Evolutionary conservation across 2,329 filamentous ascomycete genomes (phyloP).

Genomic region (Acrodontium crateriforme): DNA sequence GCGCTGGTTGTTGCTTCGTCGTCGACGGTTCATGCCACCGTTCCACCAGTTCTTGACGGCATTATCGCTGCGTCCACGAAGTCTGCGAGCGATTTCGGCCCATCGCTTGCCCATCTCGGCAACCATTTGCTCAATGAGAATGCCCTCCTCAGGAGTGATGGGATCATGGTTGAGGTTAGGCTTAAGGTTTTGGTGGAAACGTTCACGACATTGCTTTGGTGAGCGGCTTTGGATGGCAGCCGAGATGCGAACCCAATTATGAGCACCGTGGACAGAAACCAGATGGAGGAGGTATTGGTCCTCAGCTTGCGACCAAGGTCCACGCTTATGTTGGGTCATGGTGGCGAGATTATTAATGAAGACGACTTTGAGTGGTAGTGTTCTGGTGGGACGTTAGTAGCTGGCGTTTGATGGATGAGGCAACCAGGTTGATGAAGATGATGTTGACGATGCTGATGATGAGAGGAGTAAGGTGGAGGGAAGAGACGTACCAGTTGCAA

Average conservation of each 20-base stretch:
- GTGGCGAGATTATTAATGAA: too few relatives aligned
- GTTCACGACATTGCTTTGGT: slow-evolving; percentile 88
- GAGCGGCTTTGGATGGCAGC: slow-evolving; percentile 61
- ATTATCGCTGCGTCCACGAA: slow-evolving; percentile 82
- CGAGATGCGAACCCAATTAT: slow-evolving; percentile 86
- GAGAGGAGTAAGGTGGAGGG: too few relatives aligned
- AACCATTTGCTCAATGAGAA: slow-evolving; percentile 65
- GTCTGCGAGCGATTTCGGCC: slow-evolving; percentile 77
- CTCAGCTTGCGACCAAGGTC: slow-evolving; percentile 71
- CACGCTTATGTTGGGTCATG: slow-evolving; percentile 50
- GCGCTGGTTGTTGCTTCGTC: slow-evolving; percentile 27
- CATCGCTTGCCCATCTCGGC: slow-evolving; percentile 69
- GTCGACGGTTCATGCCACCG: slow-evolving; percentile 71
- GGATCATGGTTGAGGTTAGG: slow-evolving; percentile 68
- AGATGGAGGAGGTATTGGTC: slow-evolving; percentile 57
- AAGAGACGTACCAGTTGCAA: too few relatives aligned
- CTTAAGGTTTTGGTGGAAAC: slow-evolving; percentile 86
- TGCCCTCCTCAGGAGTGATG: slow-evolving; percentile 62
- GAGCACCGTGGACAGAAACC: slow-evolving; percentile 56
- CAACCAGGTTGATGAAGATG: too few relatives aligned
- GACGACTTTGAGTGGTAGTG: too few relatives aligned
- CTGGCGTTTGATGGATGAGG: too few relatives aligned
- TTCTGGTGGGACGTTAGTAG: too few relatives aligned
- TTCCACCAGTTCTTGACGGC: slow-evolving; percentile 99
- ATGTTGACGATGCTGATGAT: too few relatives aligned